Base-by-base conservation (phyloP, 257 asterid genomes). In the Solanum neorickii region DNA sequence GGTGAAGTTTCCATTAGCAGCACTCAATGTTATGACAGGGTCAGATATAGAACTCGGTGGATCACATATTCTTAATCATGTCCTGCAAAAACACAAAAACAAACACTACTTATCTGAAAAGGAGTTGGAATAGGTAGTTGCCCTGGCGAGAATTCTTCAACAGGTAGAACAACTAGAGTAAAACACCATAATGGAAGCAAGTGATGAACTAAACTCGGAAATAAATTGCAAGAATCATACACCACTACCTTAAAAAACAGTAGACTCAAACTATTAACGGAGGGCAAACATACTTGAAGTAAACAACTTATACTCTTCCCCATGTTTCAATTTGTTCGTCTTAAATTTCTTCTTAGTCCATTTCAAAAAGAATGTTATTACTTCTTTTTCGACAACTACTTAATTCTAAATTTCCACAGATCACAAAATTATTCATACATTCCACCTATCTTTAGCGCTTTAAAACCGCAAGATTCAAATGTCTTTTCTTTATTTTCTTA, bases 1-100 rank as follows among this genome's bases (percentile, higher is more conserved):
- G 88, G 92, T 89, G 90, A 91, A 91, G 89, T 86, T 78, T 93
- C 94, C 93, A 91, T 89, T 83, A 83, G 87, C 62, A 84, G 82
- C 86, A 88, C 87, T 14, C 47, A 46, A 82, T 31, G 83, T 75
- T 25, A 42, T 62, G 39, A 87, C 77, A 74, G 33, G 14, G 59
- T 70, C 82, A 69, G 73, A 76, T 91, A 89, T 87, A 76, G 60
- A 78, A 9, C 23, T 84, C 69, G 56, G 41, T 47, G 74, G 80
- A 52, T 85, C 87, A 85, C 31, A 29, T 82, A 47, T 31, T 42
- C 82, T 39, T 68, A 66, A 68, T 68, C 74, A 16, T 41, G 68
- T 66, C 82, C 87, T 85, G 68, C 33, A 65, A 18, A 82, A 82
- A 31, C 1, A 49, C 31, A 9, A 42, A 76, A 76, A 49, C 29